These are phyloP conservation scores for Nissolia schottii DNA, from an alignment of 306 rosid species.

Conservation along the genomic window DNA sequence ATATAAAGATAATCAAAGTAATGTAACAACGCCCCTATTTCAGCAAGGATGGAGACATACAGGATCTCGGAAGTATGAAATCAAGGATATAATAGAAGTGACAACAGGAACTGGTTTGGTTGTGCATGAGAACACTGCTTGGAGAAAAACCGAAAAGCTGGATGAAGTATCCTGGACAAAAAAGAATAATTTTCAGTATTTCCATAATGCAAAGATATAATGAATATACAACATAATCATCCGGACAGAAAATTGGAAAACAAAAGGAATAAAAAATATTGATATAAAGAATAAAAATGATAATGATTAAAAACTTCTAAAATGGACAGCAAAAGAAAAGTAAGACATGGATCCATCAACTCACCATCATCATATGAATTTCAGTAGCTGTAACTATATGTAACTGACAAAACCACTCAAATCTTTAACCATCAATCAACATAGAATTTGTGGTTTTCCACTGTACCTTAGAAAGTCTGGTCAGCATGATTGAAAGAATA, in stretches of 20 bases:
- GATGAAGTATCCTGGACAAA: conserved; percentile 60
- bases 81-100: conserved; percentile 61
- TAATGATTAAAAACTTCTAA: not conserved
- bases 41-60: conserved; percentile 50
- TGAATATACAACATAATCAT: not conserved
- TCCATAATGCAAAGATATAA: conserved; percentile 7
- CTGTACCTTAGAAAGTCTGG: conserved; percentile 71
- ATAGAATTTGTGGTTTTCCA: not conserved
- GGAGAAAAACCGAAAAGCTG: conserved; percentile 64
- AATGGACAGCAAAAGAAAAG: conserved; percentile 6
- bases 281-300: not conserved
- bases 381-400: conserved; percentile 6
- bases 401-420: conserved; percentile 16
- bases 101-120: conserved; percentile 64
- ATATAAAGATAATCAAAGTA: not conserved
- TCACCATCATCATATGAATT: conserved; percentile 1
- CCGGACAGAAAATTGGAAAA: not conserved
- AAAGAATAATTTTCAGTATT: conserved; percentile 26
- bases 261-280: not conserved
- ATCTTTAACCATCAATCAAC: conserved; percentile 7
- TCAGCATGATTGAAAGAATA: conserved; percentile 58
- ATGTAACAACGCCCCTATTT: not conserved
- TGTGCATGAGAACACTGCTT: conserved; percentile 61
- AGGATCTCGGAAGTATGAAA: conserved; percentile 66
- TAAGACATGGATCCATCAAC: not conserved